Base-by-base conservation (phyloP, 495 filamentous ascomycete genomes). In the Polyplosphaeria fusca region DNA sequence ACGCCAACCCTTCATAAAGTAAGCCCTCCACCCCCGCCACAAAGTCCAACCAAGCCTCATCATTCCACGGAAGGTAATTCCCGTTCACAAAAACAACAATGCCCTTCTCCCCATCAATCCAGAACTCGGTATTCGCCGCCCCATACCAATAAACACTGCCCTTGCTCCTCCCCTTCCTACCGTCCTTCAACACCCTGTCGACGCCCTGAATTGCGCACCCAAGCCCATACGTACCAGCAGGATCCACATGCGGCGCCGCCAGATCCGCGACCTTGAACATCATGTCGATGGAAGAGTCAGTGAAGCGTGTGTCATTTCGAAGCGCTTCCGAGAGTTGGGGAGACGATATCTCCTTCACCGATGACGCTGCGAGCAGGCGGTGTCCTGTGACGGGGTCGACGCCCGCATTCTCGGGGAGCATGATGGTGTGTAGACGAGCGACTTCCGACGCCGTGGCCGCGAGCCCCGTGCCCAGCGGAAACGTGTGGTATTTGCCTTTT, bases 141-240 rank as follows among this genome's bases (percentile, higher is more conserved):
- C 55, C 55, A 52, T 46, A 59, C 55, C 55, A 59, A 32, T 59
- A 59, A 35, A 59, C 55, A 45, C 40, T 59, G 7, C 55, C 55
- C 41, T 47, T 59, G 5, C 30, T 45, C 40, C 55, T 52, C 18
- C 55, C 55, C 28, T 52, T 50, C 28, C 12, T 43, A 26, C 41
- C 47, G 25, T 41, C 38, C 37, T 27, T 23, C 9, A 59, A 20
- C n/a, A 22, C 22, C 19, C 41, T 46, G 13, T 52, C 27, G 4
- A n/a, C 47, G 2, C 55, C 55, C 22, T 59, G 48, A 11, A 59
- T 41, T 18, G 47, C 55, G 38, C 55, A 59, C 11, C 47, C 55
- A 11, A 59, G 32, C 5, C 55, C 55, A 12, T 46, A 59, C 28
- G 43, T 46, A 22, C 55, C 55, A 16, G 48, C 39, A 1, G 55